Evolutionary conservation across 108 stramenopile genomes (phyloP), one percentile per base, ranked within the genome.

Genomic region (Nannochloropsis salina): DNA sequence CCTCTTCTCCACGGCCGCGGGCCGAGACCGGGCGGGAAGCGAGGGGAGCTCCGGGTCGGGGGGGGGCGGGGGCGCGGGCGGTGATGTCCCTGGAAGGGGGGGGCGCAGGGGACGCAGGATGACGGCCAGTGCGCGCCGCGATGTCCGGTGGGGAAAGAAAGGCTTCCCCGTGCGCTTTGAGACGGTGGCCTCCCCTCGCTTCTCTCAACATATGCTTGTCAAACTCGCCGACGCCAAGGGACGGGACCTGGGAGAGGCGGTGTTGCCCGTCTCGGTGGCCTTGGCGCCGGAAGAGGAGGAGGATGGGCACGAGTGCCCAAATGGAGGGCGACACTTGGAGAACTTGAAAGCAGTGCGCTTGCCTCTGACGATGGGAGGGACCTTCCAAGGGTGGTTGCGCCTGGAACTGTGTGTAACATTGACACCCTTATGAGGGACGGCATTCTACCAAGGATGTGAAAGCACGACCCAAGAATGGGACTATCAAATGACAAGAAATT

Each of bases 111-210:
- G 61, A 15, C 61, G 61, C 20, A 74, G n/a, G 15, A 15, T 74
- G 15, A 74, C 61, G 6, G 61, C 61, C 20, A 74, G 61, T n/a
- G 61, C 61, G 15, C 61, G 61, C 4, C 61, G 61, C 4, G 61
- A 74, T n/a, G 61, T 74, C 6, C 61, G 61, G n/a, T 74, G 61
- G 61, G 61, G 61, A 74, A n/a, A n/a, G 6, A 74, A 74, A 6
- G 61, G 61, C 61, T 74, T 74, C 61, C 61, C 61, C 20, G 61
- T 74, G 6, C 61, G 61, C 20, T 74, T 74, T 74, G 61, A 74
- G 61, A 74, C 61, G 61, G 61, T 74, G 61, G 61, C 61, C 3
- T 74, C 61, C n/a, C 61, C 61, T 15, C 15, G n/a, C 20, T 74
- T 74, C 61, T 74, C 61, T 1, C 61, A 74, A n/a, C 61, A 74